Evolutionary conservation across 176 grass and related monocot genomes (phyloP).

Genomic region (Microstegium vimineum): DNA sequence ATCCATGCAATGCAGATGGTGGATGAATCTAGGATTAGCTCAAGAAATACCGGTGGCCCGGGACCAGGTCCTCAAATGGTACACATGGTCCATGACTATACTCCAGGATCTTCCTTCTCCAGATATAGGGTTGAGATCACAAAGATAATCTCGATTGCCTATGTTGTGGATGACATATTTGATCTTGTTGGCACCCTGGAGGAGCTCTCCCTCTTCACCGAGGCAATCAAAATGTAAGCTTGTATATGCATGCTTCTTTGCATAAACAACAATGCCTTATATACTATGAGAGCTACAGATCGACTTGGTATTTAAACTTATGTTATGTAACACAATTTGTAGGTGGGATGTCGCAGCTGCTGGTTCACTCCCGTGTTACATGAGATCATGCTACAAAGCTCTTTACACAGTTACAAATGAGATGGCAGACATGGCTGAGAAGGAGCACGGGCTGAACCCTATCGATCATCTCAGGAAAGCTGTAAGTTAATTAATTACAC

Average conservation of each 20-base stretch:
- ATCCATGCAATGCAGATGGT: constrained; percentile 39
- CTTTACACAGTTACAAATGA: constrained; percentile 44
- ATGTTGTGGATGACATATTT: constrained; percentile 79
- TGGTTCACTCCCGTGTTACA: constrained; percentile 48
- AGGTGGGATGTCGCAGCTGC: constrained; percentile 43
- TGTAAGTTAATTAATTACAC: constrained; percentile 24
- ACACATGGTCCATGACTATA: constrained; percentile 35
- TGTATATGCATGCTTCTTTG: neutral
- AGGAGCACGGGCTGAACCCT: constrained; percentile 49
- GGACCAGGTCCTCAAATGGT: constrained; percentile 57
- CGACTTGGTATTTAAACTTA: too few species aligned
- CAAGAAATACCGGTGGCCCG: constrained; percentile 31
- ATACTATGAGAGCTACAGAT: too few species aligned
- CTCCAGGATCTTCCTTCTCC: constrained; percentile 34
- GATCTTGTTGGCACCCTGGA: constrained; percentile 46
- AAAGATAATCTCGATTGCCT: constrained; percentile 56
- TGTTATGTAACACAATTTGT: neutral
- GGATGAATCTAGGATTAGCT: constrained; percentile 37
- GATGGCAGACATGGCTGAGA: constrained; percentile 21
- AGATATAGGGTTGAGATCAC: constrained; percentile 43
- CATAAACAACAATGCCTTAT: neutral
- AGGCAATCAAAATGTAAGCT: constrained; percentile 52
- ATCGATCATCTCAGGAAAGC: constrained; percentile 36
- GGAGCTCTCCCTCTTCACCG: constrained; percentile 46
- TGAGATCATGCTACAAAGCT: constrained; percentile 52